Percentiles rank a stretch among this genome's conserved stretches.
These are phyloP conservation scores for Aspergillus cristatus DNA, from an alignment of 495 filamentous ascomycete species.

Conservation along the genomic window DNA sequence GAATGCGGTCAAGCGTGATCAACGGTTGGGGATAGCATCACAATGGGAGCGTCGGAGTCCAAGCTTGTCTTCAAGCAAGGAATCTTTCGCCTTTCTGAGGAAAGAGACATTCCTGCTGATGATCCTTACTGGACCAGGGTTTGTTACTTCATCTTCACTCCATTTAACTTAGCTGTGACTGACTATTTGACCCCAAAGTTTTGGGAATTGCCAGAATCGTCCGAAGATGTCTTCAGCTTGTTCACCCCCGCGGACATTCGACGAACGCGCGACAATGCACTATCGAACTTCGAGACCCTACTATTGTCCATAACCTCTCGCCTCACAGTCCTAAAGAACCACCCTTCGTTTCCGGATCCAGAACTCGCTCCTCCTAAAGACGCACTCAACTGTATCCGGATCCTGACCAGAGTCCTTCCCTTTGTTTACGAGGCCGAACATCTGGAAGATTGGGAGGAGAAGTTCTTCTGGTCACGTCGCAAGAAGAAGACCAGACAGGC, in stretches of 20 bases:
- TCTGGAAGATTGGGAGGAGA: conserved; percentile 78
- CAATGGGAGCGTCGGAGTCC: conserved; percentile 97
- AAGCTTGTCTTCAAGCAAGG: conserved; percentile 99
- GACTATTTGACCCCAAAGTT: conserved; percentile 50
- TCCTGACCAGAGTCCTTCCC: conserved; percentile 84
- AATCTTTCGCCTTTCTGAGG: conserved; percentile 93
- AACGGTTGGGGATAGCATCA: conserved; percentile 13
- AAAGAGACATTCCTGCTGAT: conserved; percentile 76
- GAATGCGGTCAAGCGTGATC: conserved; percentile 22
- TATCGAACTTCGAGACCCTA: conserved; percentile 87
- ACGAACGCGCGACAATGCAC: conserved; percentile 73
- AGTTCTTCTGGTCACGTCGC: conserved; percentile 82
- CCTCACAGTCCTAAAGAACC: conserved; percentile 71
- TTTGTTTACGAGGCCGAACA: conserved; percentile 89
- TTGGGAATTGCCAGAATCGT: conserved; percentile 94
- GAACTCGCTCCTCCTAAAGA: conserved; percentile 85
- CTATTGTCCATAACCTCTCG: conserved; percentile 73
- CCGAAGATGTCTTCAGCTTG: conserved; percentile 93
- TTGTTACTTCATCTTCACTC: conserved; percentile 9
- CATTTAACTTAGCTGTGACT: conserved; percentile 6
- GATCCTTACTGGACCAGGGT: conserved; percentile 93
- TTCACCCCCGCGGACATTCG: conserved; percentile 93
- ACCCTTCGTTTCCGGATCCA: conserved; percentile 81
- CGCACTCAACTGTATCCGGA: conserved; percentile 86
- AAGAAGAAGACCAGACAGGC: conserved; percentile 48